These are phyloP conservation scores for Acanthochlamys bracteata DNA, from an alignment of 106 monocot species.

Conservation along the genomic window DNA sequence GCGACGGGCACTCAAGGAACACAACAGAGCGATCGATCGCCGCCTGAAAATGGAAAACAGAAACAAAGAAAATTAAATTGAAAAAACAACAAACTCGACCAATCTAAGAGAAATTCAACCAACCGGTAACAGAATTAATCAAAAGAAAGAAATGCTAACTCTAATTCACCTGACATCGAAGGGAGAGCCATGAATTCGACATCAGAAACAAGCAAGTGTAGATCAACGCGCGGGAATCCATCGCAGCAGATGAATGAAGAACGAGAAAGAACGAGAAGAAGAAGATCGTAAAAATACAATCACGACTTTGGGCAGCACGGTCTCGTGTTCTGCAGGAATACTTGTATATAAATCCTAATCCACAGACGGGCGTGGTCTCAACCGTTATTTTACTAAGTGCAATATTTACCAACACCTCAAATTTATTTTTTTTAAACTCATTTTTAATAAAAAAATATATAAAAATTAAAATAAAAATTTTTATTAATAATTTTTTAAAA, in stretches of 20 bases:
- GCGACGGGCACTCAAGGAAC: slow-evolving; percentile 13
- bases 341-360: no score
- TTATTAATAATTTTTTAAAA: no score
- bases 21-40: slow-evolving; percentile 10
- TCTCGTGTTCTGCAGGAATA: no score
- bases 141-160: neutral
- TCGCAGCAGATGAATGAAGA: neutral
- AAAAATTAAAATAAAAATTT: no score
- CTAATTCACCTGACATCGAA: slow-evolving; percentile 4
- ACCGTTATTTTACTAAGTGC: no score
- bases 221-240: slow-evolving; percentile 1
- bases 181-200: neutral
- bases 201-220: neutral
- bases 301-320: no score
- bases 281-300: no score
- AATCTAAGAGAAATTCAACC: neutral
- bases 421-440: no score
- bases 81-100: neutral
- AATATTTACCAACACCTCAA: no score
- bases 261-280: neutral
- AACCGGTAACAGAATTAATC: neutral
- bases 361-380: no score
- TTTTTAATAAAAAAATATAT: no score
- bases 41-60: slow-evolving; percentile 4
- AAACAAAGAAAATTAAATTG: neutral